phyloP scores from a whole-genome alignment of 2,329 filamentous ascomycete genomes.

The Cladosporium sp. region DNA sequence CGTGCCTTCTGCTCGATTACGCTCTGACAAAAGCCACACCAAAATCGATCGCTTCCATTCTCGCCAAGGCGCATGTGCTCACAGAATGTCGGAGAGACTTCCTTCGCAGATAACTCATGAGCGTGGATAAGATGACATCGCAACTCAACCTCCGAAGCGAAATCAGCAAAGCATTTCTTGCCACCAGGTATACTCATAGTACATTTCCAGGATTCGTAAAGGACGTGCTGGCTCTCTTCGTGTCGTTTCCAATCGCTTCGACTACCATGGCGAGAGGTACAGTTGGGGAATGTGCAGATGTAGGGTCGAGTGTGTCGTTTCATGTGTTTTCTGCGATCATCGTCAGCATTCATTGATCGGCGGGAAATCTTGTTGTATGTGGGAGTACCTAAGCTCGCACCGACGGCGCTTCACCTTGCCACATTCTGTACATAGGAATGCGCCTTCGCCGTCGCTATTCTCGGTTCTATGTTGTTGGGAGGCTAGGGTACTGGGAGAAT shows the following conservation, averaged over 20 bases:
- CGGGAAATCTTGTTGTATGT: not conserved
- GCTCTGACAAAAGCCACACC: not conserved
- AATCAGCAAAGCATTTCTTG: constrained; percentile 53
- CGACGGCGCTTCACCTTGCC: not conserved
- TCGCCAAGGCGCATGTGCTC: not conserved
- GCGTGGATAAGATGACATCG: constrained; percentile 17
- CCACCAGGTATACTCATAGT: constrained; percentile 35
- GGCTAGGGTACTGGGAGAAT: too few species aligned
- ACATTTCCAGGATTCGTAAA: constrained; percentile 70
- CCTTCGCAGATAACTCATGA: not conserved
- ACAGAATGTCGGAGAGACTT: not conserved
- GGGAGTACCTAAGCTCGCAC: not conserved
- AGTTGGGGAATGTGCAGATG: constrained; percentile 69
- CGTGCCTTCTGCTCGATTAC: not conserved
- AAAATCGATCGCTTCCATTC: not conserved
- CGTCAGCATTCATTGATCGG: not conserved
- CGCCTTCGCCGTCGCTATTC: not conserved
- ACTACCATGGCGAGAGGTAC: constrained; percentile 74
- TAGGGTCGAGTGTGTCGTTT: constrained; percentile 80
- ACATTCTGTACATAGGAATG: not conserved
- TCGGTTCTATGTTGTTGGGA: too few species aligned
- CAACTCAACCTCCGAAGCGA: constrained; percentile 90
- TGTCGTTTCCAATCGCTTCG: constrained; percentile 95
- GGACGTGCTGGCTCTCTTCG: constrained; percentile 73
- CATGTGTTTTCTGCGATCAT: constrained; percentile 66